Base-by-base conservation (phyloP, 148 eudicot genomes). In the Linanthus parryae region DNA sequence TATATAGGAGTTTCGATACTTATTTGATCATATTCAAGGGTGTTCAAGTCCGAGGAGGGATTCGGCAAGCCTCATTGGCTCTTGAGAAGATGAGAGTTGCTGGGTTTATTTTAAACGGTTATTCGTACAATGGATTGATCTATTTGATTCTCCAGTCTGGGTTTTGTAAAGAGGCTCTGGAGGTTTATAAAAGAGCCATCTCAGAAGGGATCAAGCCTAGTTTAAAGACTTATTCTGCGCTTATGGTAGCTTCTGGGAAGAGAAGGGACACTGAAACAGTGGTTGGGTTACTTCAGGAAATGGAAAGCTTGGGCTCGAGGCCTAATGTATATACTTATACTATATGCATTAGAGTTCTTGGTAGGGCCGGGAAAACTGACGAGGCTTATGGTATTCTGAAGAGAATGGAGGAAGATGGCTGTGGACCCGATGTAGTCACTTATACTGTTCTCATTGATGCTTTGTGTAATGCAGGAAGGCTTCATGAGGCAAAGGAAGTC, bases 311-410 rank as follows among this genome's bases (percentile, higher is more conserved):
- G 72, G 96, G 96, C 21, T 60, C 87, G 60, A 73, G 75, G 64
- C 98, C 96, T 16, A 92, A 92, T 73, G 83, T 84, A 15, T 92
- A 92, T 39, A 92, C 98, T 2, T 92, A 74, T 45, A 92, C 90
- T 17, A 92, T 92, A 52, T 92, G 96, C 70, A 88, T 88, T 34
- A 68, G 96, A 68, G 94, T 72, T 36, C 78, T 79, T 37, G 84
- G 80, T 29, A 75, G 77, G 39, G 80, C 78, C 4, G 84, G 84
- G 31, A 79, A 54, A 54, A 63, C 71, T 21, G 63, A 69, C 7
- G 70, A 79, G 56, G 84, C 84, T 2, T 68, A 31, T 56, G 56
- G 56, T 31, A 68, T 79, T 17, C 52, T 79, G 66, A 59, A 79
- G 58, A 65, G 75, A 54, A 79, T 79, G 84, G 71, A 77, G 9